A percentile compares a stretch with the other conserved stretches of the same genome.
Evolutionary conservation across 2,329 filamentous ascomycete genomes (phyloP).

Genomic region (Chrysoporthe austroafricana): DNA sequence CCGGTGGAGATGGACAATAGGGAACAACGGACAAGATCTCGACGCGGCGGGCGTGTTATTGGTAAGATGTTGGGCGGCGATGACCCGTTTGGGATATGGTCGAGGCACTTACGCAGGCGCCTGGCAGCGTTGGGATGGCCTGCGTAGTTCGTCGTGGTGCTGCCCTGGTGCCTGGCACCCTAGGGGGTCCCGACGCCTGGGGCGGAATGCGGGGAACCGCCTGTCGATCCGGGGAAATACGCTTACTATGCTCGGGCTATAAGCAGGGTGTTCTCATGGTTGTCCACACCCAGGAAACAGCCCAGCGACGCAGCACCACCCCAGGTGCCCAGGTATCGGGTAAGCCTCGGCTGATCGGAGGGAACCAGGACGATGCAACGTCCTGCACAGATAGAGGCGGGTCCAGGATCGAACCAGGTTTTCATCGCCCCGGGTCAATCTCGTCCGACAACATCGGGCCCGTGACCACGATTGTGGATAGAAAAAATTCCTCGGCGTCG

Average conservation of each 20-base stretch:
- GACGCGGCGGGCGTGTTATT: too few species aligned
- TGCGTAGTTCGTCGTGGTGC: not conserved
- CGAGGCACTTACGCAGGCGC: not conserved
- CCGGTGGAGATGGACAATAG: not conserved
- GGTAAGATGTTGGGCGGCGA: not conserved
- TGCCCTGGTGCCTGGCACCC: not conserved
- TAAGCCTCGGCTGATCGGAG: slow-evolving; percentile 6
- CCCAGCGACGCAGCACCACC: not conserved
- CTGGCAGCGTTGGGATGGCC: not conserved
- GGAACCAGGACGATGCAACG: not conserved
- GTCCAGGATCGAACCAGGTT: not conserved
- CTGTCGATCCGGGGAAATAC: slow-evolving; percentile 12
- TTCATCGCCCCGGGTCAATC: not conserved
- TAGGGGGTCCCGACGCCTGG: not conserved
- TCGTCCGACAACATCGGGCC: not conserved
- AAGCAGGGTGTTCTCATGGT: not conserved
- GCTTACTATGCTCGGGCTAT: not conserved
- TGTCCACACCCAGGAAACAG: not conserved
- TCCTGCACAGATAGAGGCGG: not conserved
- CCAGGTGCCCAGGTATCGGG: slow-evolving; percentile 9
- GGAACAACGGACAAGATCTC: not conserved
- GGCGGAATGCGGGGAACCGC: slow-evolving; percentile 13
- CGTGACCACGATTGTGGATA: not conserved
- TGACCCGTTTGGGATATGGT: not conserved
- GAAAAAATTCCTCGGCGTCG: not conserved